A percentile compares a stretch with the other conserved stretches of the same genome.
These are phyloP conservation scores for Colletotrichum gloeosporioides DNA, from an alignment of 2,329 filamentous ascomycete genomes.

Conservation along the genomic window DNA sequence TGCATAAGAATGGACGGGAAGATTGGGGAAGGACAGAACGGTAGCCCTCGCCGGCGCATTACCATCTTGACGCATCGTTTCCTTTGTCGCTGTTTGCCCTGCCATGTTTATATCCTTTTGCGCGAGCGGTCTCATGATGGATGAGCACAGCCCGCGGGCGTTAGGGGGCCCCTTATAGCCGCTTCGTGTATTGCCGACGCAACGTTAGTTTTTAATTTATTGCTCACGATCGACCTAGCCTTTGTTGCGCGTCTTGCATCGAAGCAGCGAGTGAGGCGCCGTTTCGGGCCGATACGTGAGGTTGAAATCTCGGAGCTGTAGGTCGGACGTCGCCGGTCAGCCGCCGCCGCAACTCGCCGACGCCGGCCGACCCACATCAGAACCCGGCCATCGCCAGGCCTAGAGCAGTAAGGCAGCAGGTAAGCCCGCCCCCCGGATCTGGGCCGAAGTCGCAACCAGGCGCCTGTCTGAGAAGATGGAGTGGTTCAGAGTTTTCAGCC, in stretches of 20 bases:
- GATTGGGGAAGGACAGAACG: constrained; percentile 14
- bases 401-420: background rate
- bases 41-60: constrained; percentile 17
- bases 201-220: constrained; percentile 20
- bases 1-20: constrained; percentile 20
- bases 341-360: background rate
- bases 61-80: constrained; percentile 19
- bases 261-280: background rate
- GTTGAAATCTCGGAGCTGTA: background rate
- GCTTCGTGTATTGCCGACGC: constrained; percentile 20
- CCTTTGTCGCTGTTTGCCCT: constrained; percentile 13
- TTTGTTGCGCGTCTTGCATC: background rate
- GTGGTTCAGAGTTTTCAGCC: background rate
- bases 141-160: constrained; percentile 9
- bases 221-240: constrained; percentile 7
- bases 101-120: constrained; percentile 3
- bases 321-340: background rate
- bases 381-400: background rate
- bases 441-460: background rate
- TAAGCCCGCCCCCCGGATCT: background rate
- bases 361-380: background rate
- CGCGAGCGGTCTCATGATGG: constrained; percentile 2
- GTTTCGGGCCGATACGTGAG: background rate
- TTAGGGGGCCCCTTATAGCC: constrained; percentile 19
- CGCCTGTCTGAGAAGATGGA: background rate